Evolutionary conservation across 176 grass and related monocot species (phyloP).

Genomic region (Alloteropsis semialata): DNA sequence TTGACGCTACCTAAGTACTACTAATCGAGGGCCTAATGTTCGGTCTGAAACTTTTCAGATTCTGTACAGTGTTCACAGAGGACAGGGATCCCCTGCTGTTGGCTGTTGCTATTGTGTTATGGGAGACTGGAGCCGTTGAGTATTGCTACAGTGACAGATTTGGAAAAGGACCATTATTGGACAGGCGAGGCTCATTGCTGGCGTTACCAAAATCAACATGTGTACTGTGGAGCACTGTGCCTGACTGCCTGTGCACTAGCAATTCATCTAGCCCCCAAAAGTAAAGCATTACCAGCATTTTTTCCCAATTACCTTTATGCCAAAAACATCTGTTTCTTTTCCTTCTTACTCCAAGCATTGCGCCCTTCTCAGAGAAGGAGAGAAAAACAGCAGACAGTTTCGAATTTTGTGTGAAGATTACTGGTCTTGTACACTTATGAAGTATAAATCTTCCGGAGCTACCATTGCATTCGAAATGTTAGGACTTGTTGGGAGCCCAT

Average conservation of each 20-base stretch:
- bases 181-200: neutral
- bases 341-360: neutral
- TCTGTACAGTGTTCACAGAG: neutral
- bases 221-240: neutral
- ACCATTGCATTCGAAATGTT: neutral
- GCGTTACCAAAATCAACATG: neutral
- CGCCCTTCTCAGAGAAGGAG: too few species aligned
- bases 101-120: too few species aligned
- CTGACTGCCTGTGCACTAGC: neutral
- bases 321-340: neutral
- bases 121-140: neutral
- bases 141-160: neutral
- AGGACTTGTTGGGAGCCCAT: neutral
- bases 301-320: neutral
- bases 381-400: too few species aligned
- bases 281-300: neutral
- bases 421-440: neutral
- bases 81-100: neutral
- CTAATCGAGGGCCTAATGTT: neutral
- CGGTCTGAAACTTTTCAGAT: neutral
- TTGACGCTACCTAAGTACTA: neutral
- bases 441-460: neutral
- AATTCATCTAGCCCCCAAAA: neutral
- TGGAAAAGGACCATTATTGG: neutral
- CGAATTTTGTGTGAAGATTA: neutral